phyloP scores from a whole-genome alignment of 106 monocot genomes.

The Platanthera zijinensis region DNA sequence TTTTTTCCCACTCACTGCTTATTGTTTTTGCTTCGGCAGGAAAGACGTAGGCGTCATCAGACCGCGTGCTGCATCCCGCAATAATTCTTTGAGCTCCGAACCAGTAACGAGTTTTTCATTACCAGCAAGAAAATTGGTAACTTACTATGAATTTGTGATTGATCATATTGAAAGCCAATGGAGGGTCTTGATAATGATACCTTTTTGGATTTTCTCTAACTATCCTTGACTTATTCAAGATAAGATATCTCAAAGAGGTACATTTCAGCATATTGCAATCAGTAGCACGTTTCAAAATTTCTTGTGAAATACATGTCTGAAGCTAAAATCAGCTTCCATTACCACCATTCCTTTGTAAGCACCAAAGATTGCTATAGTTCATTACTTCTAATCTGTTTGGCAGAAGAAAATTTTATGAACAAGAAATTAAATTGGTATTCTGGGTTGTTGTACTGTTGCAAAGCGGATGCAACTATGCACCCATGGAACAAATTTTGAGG shows the following conservation, averaged over 20 bases:
- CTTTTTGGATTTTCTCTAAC: background rate
- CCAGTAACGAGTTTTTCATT: conserved; percentile 2
- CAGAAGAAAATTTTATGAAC: background rate
- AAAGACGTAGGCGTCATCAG: background rate
- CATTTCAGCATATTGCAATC: background rate
- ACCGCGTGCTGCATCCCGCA: background rate
- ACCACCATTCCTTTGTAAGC: background rate
- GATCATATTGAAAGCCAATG: too few species aligned
- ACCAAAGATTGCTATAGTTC: background rate
- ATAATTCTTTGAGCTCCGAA: background rate
- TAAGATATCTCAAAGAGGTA: background rate
- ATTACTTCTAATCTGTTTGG: background rate
- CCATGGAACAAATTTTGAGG: background rate
- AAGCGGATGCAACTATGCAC: too few species aligned
- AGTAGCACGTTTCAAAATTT: background rate
- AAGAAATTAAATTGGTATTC: background rate
- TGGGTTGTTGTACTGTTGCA: too few species aligned
- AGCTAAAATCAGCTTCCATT: background rate
- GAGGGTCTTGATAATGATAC: too few species aligned
- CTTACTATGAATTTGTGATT: background rate
- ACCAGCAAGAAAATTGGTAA: background rate
- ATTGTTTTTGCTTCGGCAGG: conserved; percentile 9
- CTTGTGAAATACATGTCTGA: background rate
- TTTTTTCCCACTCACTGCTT: background rate
- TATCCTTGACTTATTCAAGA: background rate